Base-by-base conservation (phyloP, 1,139 yeast species). In the Lodderomyces orthopsilosis region DNA sequence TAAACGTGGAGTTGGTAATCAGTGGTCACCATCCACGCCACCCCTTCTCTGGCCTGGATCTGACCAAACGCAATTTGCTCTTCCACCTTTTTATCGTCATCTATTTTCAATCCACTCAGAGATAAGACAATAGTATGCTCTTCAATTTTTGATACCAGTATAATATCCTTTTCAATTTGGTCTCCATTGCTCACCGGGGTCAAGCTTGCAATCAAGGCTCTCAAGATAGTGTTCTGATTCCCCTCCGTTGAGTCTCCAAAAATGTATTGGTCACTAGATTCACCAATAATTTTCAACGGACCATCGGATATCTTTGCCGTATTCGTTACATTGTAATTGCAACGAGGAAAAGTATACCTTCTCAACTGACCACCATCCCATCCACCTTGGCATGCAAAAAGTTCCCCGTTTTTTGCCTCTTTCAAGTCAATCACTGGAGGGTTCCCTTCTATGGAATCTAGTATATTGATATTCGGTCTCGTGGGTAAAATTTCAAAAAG, bases 361-460 rank as follows among this genome's bases (percentile, higher is more conserved):
- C 59, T 50, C 33, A 65, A 49, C 42, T 71, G 75, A 6, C 75
- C 70, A 34, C 68, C 62, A 18, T 63, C 61, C 46, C 65, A 62
- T 2, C 75, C 72, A 19, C 77, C 76, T 46, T 66, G 74, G 41
- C 72, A 65, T 3, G 63, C 47, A 22, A 61, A 52, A 8, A 70
- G 15, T n/a, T 52, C 52, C 6, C n/a, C 22, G 2, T 32, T 12
- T n/a, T 22, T 12, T 9, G 37, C 40, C 2, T 32, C 12, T 17
- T 55, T 53, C 12, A 70, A 47, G 45, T 64, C 68, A 17, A 72
- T 45, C 1, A 73, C 51, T 1, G 77, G 77, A 3, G 75, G 70
- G 3, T 70, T 56, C 4, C 70, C 59, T 1, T 57, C 51, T n/a
- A 48, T 36, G 13, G 21, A 34, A 10, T 37, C 21, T 9, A 18